Evolutionary conservation across 345 rosid species (phyloP), one percentile per base, ranked within the genome.

Genomic region (Citrus trifoliata): DNA sequence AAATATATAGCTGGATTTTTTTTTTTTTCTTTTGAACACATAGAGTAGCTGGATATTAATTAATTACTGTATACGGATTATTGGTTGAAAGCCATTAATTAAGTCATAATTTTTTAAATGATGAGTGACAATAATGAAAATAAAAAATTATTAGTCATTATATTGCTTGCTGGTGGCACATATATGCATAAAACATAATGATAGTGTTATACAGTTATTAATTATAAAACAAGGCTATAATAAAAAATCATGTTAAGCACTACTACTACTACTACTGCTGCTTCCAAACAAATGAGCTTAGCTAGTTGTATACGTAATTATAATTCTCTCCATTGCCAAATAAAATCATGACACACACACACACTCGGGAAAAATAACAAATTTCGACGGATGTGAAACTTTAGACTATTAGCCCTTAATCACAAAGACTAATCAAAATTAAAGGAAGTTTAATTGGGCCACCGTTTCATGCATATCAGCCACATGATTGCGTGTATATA

Each of bases 161-260:
- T 61, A 38, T 74, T 74, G 58, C 55, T 40, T 35, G 24, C 48
- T 56, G 5, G 4, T 58, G 6, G 2, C 13, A 10, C 10, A 70
- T 46, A 25, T 24, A 18, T 2, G 12, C 12, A 42, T 4, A 40
- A 19, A 62, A 37, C 70, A 74, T 46, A 69, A 82, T 78, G 63
- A 75, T 70, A 35, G 65, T 74, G 58, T 61, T 10, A 42, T 61
- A 13, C 63, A 25, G 67, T 76, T 37, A 18, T 75, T 82, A 68
- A 79, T 78, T 69, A 64, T 78, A 59, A 69, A 65, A 7, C 81
- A 35, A 71, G 59, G 28, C 25, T 67, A 78, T 74, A 14, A 22
- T 53, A 24, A 9, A 9, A 76, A 76, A 76, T 65, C 64, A 66
- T 76, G 51, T 13, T 76, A 51, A 66, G 48, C 71, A 30, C 24